Conservation (phyloP, 768 basidiomycete species). For the Tricholoma flavovirens region DNA sequence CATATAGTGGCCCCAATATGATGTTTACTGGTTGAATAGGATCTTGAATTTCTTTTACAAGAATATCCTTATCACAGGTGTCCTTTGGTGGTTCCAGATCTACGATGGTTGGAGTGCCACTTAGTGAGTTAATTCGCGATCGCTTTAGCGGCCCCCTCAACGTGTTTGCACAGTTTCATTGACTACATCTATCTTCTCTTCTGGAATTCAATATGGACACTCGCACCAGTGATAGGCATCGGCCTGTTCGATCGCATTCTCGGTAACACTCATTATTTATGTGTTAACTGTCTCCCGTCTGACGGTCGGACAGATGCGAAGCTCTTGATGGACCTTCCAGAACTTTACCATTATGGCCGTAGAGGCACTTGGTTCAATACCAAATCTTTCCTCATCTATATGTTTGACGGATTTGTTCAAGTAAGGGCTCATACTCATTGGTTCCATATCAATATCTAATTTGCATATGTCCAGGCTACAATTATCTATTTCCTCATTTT, state of each 20-base stretch:
- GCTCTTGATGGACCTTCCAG: slow-evolving; percentile 84
- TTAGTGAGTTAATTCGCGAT: slow-evolving; percentile 51
- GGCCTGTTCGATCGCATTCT: slow-evolving; percentile 91
- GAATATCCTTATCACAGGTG: slow-evolving; percentile 90
- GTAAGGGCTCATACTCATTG: slow-evolving; percentile 8
- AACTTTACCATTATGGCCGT: slow-evolving; percentile 82
- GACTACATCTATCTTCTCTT: slow-evolving; percentile 90
- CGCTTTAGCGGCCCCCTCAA: slow-evolving; percentile 2
- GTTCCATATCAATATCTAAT: background rate
- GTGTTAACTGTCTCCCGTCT: background rate
- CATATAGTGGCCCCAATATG: background rate
- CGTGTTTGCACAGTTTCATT: slow-evolving; percentile 40
- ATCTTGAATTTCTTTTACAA: slow-evolving; percentile 99
- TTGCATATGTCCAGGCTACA: slow-evolving; percentile 56
- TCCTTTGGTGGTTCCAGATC: slow-evolving; percentile 98
- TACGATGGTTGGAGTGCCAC: slow-evolving; percentile 94
- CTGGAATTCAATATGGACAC: slow-evolving; percentile 97
- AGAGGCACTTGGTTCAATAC: slow-evolving; percentile 74
- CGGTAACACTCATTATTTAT: slow-evolving; percentile 37
- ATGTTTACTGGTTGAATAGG: slow-evolving; percentile 34
- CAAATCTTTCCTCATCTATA: slow-evolving; percentile 47
- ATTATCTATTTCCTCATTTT: slow-evolving; percentile 83
- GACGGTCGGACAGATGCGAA: slow-evolving; percentile 52
- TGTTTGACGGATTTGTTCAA: slow-evolving; percentile 18
- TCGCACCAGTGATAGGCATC: slow-evolving; percentile 88